Conservation (phyloP, 2,329 filamentous ascomycete species). For the Neurospora crassa region DNA sequence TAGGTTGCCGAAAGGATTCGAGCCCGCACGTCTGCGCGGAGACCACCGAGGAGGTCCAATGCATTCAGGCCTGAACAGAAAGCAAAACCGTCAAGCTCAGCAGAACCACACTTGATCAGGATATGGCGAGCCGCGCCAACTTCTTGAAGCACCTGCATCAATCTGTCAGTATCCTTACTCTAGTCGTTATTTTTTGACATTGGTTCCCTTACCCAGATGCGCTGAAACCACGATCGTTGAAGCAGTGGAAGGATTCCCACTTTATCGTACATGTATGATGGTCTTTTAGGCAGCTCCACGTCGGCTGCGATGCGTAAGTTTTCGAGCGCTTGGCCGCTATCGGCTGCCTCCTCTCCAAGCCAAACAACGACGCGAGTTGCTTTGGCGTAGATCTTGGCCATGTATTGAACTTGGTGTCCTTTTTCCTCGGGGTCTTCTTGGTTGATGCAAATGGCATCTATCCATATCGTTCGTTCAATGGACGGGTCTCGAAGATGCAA, state of each 20-base stretch:
- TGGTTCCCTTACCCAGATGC: constrained; percentile 6
- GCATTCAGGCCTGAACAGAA: neutral
- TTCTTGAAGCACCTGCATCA: constrained; percentile 4
- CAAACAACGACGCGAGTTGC: no score
- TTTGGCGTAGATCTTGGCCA: no score
- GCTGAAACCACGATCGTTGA: constrained; percentile 5
- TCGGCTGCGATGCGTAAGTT: neutral
- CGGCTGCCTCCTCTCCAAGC: no score
- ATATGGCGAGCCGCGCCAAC: constrained; percentile 6
- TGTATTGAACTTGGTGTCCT: no score
- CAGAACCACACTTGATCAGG: constrained; percentile 1
- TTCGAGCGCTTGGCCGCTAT: neutral
- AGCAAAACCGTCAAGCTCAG: constrained; percentile 4
- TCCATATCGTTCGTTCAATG: no score
- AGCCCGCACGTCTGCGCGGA: neutral
- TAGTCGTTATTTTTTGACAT: neutral
- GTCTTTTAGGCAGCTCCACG: neutral
- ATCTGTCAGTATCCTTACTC: neutral
- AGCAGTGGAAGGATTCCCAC: neutral
- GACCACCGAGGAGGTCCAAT: neutral
- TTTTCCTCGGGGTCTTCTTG: no score
- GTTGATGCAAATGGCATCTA: no score
- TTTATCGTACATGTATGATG: neutral
- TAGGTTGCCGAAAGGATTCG: constrained; percentile 1
- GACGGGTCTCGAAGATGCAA: no score